A percentile compares a stretch with the other conserved stretches of the same genome.
These are phyloP conservation scores for Catharanthus roseus DNA, from an alignment of 257 asterid species.

Conservation along the genomic window DNA sequence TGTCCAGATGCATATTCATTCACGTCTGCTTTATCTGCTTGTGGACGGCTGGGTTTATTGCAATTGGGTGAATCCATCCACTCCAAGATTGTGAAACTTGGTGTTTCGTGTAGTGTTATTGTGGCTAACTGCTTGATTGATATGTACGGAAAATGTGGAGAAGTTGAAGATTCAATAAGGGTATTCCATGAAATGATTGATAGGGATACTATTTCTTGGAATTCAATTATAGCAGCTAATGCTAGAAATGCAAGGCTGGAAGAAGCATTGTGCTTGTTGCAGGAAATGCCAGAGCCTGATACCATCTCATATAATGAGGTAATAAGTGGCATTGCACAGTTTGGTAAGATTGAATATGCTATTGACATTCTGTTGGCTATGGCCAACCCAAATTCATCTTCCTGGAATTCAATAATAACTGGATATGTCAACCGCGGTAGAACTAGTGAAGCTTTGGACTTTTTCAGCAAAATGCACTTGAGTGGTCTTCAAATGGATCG, in stretches of 20 bases:
- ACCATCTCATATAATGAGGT: slow-evolving; percentile 66
- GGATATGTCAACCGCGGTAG: slow-evolving; percentile 59
- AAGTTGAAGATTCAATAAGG: slow-evolving; percentile 33
- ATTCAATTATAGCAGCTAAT: slow-evolving; percentile 70
- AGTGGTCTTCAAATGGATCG: slow-evolving; percentile 48
- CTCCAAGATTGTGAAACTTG: slow-evolving; percentile 67
- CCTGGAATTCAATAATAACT: slow-evolving; percentile 80
- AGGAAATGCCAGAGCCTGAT: slow-evolving; percentile 56
- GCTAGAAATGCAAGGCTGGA: slow-evolving; percentile 61
- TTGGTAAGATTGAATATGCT: slow-evolving; percentile 62
- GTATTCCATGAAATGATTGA: slow-evolving; percentile 37
- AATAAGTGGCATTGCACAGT: slow-evolving; percentile 65
- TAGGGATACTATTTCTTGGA: slow-evolving; percentile 66
- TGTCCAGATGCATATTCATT: slow-evolving; percentile 62
- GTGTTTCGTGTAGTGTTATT: slow-evolving; percentile 35
- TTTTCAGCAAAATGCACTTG: slow-evolving; percentile 54
- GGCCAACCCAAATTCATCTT: slow-evolving; percentile 67
- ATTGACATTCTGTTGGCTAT: slow-evolving; percentile 34
- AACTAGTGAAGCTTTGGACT: slow-evolving; percentile 42
- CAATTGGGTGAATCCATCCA: slow-evolving; percentile 55
- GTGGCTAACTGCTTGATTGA: slow-evolving; percentile 54
- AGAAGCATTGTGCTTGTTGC: slow-evolving; percentile 37
- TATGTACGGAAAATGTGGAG: slow-evolving; percentile 84
- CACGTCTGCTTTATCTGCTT: slow-evolving; percentile 65
- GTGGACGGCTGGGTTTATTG: slow-evolving; percentile 49